These are phyloP conservation scores for Hansenula lynferdii DNA, from an alignment of 1,139 yeast species.

Conservation along the genomic window DNA sequence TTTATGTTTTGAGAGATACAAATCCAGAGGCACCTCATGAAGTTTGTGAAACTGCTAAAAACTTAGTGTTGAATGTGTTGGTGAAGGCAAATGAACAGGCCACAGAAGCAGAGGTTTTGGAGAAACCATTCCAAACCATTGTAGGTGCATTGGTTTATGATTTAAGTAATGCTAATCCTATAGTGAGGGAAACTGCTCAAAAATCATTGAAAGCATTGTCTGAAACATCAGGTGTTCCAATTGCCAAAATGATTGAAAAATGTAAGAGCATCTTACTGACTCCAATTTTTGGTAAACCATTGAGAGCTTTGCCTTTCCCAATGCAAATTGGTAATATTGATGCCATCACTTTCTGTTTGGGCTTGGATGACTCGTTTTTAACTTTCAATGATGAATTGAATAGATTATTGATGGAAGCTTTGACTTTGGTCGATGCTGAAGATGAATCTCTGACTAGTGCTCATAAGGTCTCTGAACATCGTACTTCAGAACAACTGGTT, in stretches of 20 bases:
- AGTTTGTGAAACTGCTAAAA: constrained; percentile 68
- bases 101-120: constrained; percentile 53
- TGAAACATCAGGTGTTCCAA: constrained; percentile 61
- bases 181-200: constrained; percentile 81
- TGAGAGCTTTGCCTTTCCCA: constrained; percentile 94
- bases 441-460: constrained; percentile 92
- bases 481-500: constrained; percentile 83
- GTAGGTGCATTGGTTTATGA: constrained; percentile 89
- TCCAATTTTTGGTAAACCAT: constrained; percentile 95
- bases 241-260: constrained; percentile 73
- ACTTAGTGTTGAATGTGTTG: constrained; percentile 58
- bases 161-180: constrained; percentile 80
- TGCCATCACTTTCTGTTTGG: constrained; percentile 87
- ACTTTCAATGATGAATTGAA: constrained; percentile 86
- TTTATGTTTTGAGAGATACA: constrained; percentile 87
- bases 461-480: constrained; percentile 77
- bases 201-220: constrained; percentile 64
- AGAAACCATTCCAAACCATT: constrained; percentile 77
- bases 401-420: constrained; percentile 79
- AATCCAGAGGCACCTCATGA: constrained; percentile 84
- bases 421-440: constrained; percentile 95
- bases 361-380: constrained; percentile 74
- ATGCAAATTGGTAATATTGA: constrained; percentile 99
- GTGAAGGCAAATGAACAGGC: constrained; percentile 59
- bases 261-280: constrained; percentile 79